phyloP scores from a whole-genome alignment of 352 stramenopile genomes.

The Pelagophyceae sp. region DNA sequence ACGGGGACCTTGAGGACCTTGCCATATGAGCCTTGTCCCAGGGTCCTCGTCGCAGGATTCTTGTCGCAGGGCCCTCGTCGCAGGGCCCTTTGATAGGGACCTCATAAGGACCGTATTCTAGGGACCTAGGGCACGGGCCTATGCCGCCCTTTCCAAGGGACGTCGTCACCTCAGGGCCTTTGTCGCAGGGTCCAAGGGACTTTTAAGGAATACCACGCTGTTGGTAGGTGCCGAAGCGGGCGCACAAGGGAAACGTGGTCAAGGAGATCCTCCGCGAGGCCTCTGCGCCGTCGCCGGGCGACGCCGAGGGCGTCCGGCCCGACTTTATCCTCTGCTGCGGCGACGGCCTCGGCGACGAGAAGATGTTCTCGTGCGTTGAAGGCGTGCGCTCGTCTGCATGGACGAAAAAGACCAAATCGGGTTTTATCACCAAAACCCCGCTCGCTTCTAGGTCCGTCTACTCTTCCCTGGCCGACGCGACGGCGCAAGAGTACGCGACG shows the following conservation, averaged over 20 bases:
- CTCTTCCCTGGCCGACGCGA: conserved; percentile 12
- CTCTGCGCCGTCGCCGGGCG: conserved; percentile 51
- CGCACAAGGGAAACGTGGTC: conserved; percentile 91
- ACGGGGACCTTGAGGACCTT: too few species aligned
- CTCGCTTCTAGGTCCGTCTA: neutral
- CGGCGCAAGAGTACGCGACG: conserved; percentile 28
- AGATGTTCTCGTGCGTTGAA: conserved; percentile 97
- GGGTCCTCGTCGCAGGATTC: too few species aligned
- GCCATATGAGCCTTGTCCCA: too few species aligned
- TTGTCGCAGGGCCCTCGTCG: too few species aligned
- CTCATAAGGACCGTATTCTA: too few species aligned
- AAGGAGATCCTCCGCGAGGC: conserved; percentile 82
- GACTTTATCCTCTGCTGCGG: conserved; percentile 93
- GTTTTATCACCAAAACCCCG: conserved; percentile 2
- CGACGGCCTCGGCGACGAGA: conserved; percentile 92
- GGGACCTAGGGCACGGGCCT: too few species aligned
- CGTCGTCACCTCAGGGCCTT: too few species aligned
- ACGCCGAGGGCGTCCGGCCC: conserved; percentile 53
- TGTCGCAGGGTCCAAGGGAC: too few species aligned
- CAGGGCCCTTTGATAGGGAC: too few species aligned
- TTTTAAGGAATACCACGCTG: too few species aligned
- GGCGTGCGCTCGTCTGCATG: conserved; percentile 79
- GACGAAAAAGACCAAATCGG: conserved; percentile 58
- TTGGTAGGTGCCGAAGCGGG: conserved; percentile 77
- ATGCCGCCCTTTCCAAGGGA: too few species aligned